Base-by-base conservation (phyloP, 345 rosid genomes). In the Durio zibethinus region DNA sequence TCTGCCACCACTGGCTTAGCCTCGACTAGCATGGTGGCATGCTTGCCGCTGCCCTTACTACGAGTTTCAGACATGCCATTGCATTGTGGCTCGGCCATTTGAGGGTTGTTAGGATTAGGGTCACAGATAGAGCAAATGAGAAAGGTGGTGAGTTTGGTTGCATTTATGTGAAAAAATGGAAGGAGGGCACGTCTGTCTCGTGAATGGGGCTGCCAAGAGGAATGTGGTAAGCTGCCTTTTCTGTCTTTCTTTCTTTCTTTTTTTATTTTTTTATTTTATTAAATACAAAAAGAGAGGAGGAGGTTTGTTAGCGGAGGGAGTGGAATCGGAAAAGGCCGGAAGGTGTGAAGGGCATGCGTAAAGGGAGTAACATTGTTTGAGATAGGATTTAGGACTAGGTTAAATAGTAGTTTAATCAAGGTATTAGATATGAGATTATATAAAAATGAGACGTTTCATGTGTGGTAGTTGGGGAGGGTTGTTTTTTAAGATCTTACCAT, bases 61-160 rank as follows among this genome's bases (percentile, higher is more conserved):
- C 87, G 84, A 72, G 85, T 59, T 25, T 85, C 92, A 12, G 89
- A 81, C 14, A 83, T n/a, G 74, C 79, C 80, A 38, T 87, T 85
- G 53, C 75, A 68, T 7, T 80, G 87, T 43, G 83, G 83, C 5
- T 90, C 90, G 35, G 94, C 89, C 33, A 31, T 31, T 31, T 31
- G 33, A 31, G 2, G 33, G 33, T 1, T 31, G 2, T 31, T 31
- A 31, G 33, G 33, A 2, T 31, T 31, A 1, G 33, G 33, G 33
- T 31, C 2, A 31, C 1, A 31, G 42, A 31, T 1, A 31, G 33
- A 31, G 33, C 33, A 31, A 31, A 1, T 31, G 33, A 31, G 33
- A 31, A 31, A 31, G 33, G 33, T 31, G 33, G 33, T 31, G 33
- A 31, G 33, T 31, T 31, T 31, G 33, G 33, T 31, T 31, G 33